Percentiles rank a stretch among this genome's conserved stretches.
These are phyloP conservation scores for Fomitopsis betulina DNA, from an alignment of 1,284 basidiomycete species.

Conservation along the genomic window DNA sequence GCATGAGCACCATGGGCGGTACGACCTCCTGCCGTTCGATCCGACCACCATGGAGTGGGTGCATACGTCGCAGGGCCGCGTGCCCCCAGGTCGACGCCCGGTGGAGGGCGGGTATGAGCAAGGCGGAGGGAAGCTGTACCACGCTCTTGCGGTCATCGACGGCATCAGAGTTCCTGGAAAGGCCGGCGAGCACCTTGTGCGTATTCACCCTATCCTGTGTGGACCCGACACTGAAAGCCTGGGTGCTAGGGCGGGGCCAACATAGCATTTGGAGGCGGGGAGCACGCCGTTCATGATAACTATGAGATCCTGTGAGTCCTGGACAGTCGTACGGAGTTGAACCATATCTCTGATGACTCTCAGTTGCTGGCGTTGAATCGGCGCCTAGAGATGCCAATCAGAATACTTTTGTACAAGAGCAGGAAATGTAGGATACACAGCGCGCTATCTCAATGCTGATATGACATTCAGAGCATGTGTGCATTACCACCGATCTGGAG, in stretches of 20 bases:
- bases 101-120: slow-evolving; percentile 42
- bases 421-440: not conserved
- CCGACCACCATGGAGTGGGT: slow-evolving; percentile 69
- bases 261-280: slow-evolving; percentile 35
- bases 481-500: too few species aligned
- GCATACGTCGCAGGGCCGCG: slow-evolving; percentile 47
- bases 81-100: slow-evolving; percentile 44
- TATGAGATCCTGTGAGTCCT: slow-evolving; percentile 55
- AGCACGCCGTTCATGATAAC: slow-evolving; percentile 39
- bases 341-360: not conserved
- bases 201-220: slow-evolving; percentile 13
- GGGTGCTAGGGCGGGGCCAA: slow-evolving; percentile 36
- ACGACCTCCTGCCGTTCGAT: slow-evolving; percentile 67
- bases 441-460: not conserved
- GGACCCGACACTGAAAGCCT: not conserved
- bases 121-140: slow-evolving; percentile 32
- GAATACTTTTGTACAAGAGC: not conserved
- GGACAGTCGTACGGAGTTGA: not conserved
- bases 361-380: slow-evolving; percentile 9
- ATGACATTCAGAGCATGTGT: not conserved
- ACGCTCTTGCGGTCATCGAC: slow-evolving; percentile 36
- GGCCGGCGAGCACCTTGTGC: slow-evolving; percentile 62
- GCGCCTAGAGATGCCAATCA: not conserved
- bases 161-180: slow-evolving; percentile 66
- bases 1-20: slow-evolving; percentile 54